These are phyloP conservation scores for Chalaropsis ovoidea DNA, from an alignment of 2,329 filamentous ascomycete genomes.

Conservation along the genomic window DNA sequence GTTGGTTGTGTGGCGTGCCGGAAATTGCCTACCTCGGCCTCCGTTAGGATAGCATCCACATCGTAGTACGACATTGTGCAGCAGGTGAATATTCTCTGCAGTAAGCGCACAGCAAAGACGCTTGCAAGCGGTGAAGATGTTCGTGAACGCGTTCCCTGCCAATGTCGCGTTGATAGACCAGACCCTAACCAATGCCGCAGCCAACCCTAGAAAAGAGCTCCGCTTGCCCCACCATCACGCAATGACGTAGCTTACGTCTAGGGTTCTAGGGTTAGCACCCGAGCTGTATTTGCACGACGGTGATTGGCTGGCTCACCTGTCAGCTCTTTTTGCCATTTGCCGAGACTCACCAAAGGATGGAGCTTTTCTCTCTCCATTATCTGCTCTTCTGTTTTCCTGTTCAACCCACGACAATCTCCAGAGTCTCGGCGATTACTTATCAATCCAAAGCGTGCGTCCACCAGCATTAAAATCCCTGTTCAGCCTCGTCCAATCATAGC, in stretches of 20 bases:
- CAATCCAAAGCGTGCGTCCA: not conserved
- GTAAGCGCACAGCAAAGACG: not conserved
- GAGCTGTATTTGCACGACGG: not conserved
- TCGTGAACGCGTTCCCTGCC: not conserved
- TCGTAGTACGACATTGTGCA: constrained; percentile 65
- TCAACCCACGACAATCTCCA: not conserved
- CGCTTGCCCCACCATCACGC: not conserved
- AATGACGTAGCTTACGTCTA: constrained; percentile 13
- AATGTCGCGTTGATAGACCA: not conserved
- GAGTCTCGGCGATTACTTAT: not conserved
- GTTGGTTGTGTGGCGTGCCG: not conserved
- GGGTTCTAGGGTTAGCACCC: not conserved
- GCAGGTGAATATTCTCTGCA: not conserved
- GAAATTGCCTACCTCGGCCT: constrained; percentile 56
- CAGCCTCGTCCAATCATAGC: not conserved
- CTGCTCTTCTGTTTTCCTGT: not conserved
- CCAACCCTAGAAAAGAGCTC: not conserved
- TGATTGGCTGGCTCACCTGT: constrained; percentile 1
- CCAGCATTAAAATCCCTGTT: not conserved
- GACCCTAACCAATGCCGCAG: not conserved
- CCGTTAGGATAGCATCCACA: constrained; percentile 72
- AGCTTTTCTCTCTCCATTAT: not conserved
- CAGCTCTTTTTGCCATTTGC: constrained; percentile 2
- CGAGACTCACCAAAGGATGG: not conserved
- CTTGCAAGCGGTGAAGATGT: not conserved